These are phyloP conservation scores for Aureobasidium sp. DNA, from an alignment of 2,329 filamentous ascomycete species.

Conservation along the genomic window DNA sequence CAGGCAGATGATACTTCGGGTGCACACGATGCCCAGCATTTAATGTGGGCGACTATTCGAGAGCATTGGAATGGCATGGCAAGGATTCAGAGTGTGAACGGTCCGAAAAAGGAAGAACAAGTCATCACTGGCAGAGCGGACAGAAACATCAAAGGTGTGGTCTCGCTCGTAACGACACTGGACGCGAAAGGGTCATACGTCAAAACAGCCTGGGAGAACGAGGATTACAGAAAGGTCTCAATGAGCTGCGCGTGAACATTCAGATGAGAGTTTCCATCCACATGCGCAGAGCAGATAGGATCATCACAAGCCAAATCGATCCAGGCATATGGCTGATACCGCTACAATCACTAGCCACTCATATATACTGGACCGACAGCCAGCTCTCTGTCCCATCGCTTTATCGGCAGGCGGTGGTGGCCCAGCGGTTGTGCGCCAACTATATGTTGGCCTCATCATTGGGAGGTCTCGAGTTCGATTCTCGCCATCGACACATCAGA, in stretches of 20 bases:
- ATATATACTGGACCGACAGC: not conserved
- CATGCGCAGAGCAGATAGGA: not conserved
- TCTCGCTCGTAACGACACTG: no score
- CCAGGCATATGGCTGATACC: not conserved
- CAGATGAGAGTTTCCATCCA: not conserved
- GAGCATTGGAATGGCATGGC: not conserved
- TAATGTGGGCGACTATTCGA: no score
- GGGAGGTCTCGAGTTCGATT: not conserved
- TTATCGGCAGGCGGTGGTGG: not conserved
- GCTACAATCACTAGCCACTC: not conserved
- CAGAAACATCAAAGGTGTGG: no score
- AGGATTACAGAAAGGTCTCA: no score
- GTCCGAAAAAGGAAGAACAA: not conserved
- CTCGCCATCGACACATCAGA: not conserved
- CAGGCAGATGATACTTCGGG: not conserved
- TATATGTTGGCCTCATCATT: not conserved
- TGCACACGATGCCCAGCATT: not conserved
- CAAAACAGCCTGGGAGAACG: not conserved
- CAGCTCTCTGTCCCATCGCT: not conserved
- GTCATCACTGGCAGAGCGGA: no score
- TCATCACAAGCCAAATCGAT: not conserved
- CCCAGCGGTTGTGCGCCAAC: not conserved
- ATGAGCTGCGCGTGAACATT: not conserved
- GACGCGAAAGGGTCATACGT: not conserved
- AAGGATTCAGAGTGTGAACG: not conserved